These are phyloP conservation scores for Vanderwaltozyma tropicalis DNA, from an alignment of 805 yeast species.

Conservation along the genomic window DNA sequence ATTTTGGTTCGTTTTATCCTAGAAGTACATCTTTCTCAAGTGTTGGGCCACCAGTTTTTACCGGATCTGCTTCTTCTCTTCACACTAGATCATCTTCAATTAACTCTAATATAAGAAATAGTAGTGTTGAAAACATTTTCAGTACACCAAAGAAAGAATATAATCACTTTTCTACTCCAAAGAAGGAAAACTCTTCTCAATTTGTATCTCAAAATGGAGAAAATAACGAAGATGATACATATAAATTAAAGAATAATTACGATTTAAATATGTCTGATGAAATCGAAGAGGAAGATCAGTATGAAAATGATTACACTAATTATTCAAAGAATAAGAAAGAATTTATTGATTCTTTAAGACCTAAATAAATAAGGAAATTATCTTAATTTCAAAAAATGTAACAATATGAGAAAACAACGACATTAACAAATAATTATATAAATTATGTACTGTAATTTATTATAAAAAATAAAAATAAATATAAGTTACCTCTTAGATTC, in stretches of 20 bases:
- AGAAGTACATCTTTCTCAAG: slow-evolving; percentile 11
- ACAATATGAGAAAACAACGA: no score
- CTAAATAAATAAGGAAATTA: slow-evolving; percentile 15
- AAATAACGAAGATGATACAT: slow-evolving; percentile 1
- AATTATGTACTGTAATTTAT: no score
- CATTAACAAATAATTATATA: no score
- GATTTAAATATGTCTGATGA: slow-evolving; percentile 23
- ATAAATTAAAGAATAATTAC: slow-evolving; percentile 6
- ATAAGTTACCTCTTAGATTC: no score
- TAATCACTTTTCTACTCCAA: slow-evolving; percentile 3
- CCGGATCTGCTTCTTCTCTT: slow-evolving; percentile 9
- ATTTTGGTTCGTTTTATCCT: slow-evolving; percentile 24
- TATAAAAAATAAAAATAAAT: no score
- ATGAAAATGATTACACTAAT: slow-evolving; percentile 38
- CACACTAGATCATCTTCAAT: slow-evolving; percentile 20
- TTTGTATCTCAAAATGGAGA: neutral
- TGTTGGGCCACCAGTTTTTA: neutral
- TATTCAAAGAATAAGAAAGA: slow-evolving; percentile 35
- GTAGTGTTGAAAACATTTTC: slow-evolving; percentile 16
- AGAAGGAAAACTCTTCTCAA: slow-evolving; percentile 5
- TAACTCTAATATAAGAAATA: slow-evolving; percentile 16
- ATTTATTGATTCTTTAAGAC: slow-evolving; percentile 33
- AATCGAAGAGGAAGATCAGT: slow-evolving; percentile 36
- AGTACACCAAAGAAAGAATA: slow-evolving; percentile 14
- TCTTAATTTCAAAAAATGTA: no score